Base-by-base conservation (phyloP, 2,329 filamentous ascomycete species). In the Colletotrichum camelliae region DNA sequence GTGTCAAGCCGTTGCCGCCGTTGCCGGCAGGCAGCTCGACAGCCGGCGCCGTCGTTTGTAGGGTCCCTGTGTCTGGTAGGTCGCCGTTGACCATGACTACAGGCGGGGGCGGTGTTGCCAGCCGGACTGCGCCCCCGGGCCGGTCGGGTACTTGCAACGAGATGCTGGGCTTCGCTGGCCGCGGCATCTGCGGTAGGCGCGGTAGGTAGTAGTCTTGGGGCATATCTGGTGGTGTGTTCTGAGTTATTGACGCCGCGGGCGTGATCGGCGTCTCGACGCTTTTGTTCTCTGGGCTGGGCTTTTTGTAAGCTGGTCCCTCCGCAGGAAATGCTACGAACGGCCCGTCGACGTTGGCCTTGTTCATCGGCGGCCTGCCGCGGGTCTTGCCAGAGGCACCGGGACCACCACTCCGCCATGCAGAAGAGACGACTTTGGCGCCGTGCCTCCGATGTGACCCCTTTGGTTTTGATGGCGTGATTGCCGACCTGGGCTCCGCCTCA, bases 401-500 rank as follows among this genome's bases (percentile, higher is more conserved):
- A 18, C 91, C 91, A 74, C 90, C 91, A 77, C 92, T 92, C 71
- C 94, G 92, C 96, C 96, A 98, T 1, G 96, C 96, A 12, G 96
- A 98, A 1, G 96, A 98, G 1, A 98, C 95, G 8, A 95, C 95
- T 81, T 92, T 92, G 1, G 95, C 94, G 0, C 96, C 96, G 82
- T 97, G 94, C 5, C 95, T 91, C 71, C 93, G 88, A 70, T 90
- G 82, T 1, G 83, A 84, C 7, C 88, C 84, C 74, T 90, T 88
- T 4, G 85, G 84, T 77, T 89, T 93, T 68, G 90, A 91, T 1
- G 93, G 92, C 5, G 93, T 94, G n/a, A 94, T 88, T 5, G 94
- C 94, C 1, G 95, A 96, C 65, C 89, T 92, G 12, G 94, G 94
- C 77, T 95, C 93, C 4, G 86, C 77, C n/a, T 91, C 89, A n/a